Percentiles rank a stretch among this genome's conserved stretches.
Conservation (phyloP, 2,329 filamentous ascomycete genomes). For the Fusarium sp. region DNA sequence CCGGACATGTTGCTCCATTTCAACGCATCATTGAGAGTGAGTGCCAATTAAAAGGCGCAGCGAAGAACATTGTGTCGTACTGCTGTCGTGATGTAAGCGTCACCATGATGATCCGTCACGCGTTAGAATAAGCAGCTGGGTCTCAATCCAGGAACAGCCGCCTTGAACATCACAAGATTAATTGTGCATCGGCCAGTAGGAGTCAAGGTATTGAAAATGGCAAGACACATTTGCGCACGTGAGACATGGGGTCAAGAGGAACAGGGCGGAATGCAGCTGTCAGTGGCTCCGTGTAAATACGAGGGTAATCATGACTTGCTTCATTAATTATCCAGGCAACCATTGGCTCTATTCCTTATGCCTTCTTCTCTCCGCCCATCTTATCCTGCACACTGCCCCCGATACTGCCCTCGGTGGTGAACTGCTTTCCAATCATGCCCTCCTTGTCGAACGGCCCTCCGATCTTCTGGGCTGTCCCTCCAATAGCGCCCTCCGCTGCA, state of each 20-base stretch:
- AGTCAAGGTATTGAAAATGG: too few species aligned
- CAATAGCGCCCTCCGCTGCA: conserved; percentile 64
- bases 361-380: conserved; percentile 58
- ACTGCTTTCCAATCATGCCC: conserved; percentile 69
- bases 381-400: conserved; percentile 67
- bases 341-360: not conserved
- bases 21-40: not conserved
- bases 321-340: too few species aligned
- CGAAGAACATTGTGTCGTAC: not conserved
- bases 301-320: too few species aligned
- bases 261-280: too few species aligned
- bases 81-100: conserved; percentile 1
- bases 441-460: conserved; percentile 67
- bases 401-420: conserved; percentile 67
- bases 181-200: too few species aligned
- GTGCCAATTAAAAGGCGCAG: not conserved
- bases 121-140: too few species aligned
- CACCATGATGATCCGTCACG: conserved; percentile 13
- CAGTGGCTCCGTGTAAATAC: too few species aligned
- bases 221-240: too few species aligned
- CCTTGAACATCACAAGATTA: too few species aligned
- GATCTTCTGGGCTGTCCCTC: conserved; percentile 65
- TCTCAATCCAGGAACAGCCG: too few species aligned
- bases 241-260: too few species aligned
- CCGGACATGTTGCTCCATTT: conserved; percentile 17